phyloP scores from a whole-genome alignment of 225 moss, liverwort and hornwort genomes.

The Polytrichum commune region DNA sequence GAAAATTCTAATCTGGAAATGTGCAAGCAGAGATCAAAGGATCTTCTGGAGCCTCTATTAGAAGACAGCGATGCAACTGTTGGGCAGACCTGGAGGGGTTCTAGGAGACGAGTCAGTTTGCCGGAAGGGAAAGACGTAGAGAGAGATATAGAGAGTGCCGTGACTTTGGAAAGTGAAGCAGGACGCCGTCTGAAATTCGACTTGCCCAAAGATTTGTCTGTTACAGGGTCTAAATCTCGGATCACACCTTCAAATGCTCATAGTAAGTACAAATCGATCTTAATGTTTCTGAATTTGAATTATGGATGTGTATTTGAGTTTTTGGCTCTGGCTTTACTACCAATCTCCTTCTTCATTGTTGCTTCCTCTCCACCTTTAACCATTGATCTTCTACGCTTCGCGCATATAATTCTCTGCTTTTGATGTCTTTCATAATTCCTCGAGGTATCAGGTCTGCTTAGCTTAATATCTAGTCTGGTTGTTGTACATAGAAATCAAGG shows the following conservation, averaged over 20 bases:
- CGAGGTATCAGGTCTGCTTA: no score
- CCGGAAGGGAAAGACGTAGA: constrained; percentile 15
- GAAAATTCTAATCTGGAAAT: background rate
- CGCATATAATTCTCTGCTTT: no score
- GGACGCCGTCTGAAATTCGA: constrained; percentile 1
- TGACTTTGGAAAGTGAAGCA: constrained; percentile 21
- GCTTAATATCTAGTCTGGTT: no score
- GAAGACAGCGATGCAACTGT: constrained; percentile 26
- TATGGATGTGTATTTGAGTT: no score
- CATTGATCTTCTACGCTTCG: no score
- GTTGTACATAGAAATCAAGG: no score
- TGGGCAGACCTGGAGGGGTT: constrained; percentile 49
- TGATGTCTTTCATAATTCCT: no score
- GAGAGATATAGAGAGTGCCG: constrained; percentile 30
- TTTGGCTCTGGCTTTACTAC: no score
- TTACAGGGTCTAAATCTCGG: constrained; percentile 20
- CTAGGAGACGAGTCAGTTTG: constrained; percentile 15
- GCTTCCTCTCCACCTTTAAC: no score
- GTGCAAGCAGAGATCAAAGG: constrained; percentile 33
- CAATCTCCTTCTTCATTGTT: no score
- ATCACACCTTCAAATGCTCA: constrained; percentile 22
- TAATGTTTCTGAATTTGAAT: no score
- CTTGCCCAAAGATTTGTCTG: constrained; percentile 12
- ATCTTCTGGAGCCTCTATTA: constrained; percentile 41
- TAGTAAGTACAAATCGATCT: constrained; percentile 14